phyloP scores from a whole-genome alignment of 2,329 filamentous ascomycete genomes.

The Intubia oerlemansii region DNA sequence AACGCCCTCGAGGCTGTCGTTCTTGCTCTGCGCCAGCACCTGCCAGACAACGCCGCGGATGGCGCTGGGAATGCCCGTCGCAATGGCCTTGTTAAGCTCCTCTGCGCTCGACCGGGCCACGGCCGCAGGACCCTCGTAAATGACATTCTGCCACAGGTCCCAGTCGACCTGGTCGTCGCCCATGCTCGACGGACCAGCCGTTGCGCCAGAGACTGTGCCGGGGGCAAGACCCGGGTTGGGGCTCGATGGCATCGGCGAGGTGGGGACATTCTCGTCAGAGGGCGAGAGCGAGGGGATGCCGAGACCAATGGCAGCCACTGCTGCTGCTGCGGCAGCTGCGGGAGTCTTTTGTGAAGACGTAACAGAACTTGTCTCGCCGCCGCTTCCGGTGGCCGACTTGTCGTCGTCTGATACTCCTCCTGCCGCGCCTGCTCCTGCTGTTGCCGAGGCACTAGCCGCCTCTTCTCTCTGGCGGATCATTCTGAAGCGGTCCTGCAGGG shows the following conservation, averaged over 20 bases:
- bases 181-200: conserved; percentile 50
- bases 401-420: conserved; percentile 26
- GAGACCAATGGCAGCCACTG: background rate
- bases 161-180: conserved; percentile 62
- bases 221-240: conserved; percentile 56
- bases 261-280: conserved; percentile 10
- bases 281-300: conserved; percentile 1
- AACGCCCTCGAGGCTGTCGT: conserved; percentile 67
- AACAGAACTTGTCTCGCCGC: too few species aligned
- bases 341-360: too few species aligned
- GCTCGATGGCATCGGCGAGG: conserved; percentile 34
- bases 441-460: conserved; percentile 25
- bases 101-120: conserved; percentile 74
- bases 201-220: conserved; percentile 67
- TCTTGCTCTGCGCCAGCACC: conserved; percentile 87
- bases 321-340: too few species aligned
- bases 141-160: conserved; percentile 93
- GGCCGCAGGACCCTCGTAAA: conserved; percentile 80
- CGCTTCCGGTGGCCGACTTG: conserved; percentile 19
- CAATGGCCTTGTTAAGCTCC: conserved; percentile 77
- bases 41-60: conserved; percentile 99
- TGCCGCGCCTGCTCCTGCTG: background rate
- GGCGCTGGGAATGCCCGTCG: conserved; percentile 79
- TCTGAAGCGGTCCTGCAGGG: conserved; percentile 61
- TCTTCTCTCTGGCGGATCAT: conserved; percentile 56